phyloP scores from a whole-genome alignment of 2,329 filamentous ascomycete genomes.

The Cephalotrichum gorgonifer region DNA sequence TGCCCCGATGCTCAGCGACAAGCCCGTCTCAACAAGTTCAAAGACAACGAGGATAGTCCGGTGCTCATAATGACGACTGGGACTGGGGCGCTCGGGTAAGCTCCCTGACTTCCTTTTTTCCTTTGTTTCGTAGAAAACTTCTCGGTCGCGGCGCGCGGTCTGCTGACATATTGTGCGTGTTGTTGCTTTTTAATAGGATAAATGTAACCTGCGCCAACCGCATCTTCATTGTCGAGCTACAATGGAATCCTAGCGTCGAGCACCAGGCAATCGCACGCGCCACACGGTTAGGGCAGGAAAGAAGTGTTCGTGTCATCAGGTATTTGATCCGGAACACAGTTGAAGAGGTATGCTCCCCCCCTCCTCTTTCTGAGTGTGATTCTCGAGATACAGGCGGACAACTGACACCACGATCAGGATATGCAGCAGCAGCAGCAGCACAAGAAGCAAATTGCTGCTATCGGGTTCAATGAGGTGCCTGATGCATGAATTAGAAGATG shows the following conservation, averaged over 20 bases:
- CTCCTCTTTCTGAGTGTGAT: background rate
- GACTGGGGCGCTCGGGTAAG: conserved; percentile 38
- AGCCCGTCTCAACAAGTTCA: conserved; percentile 26
- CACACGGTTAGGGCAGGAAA: conserved; percentile 32
- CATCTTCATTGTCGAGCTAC: conserved; percentile 40
- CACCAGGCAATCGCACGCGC: conserved; percentile 39
- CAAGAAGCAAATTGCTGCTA: background rate
- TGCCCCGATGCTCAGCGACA: conserved; percentile 24
- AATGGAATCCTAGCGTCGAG: conserved; percentile 44
- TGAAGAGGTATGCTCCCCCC: conserved; percentile 25
- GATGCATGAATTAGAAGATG: no score
- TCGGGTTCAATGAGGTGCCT: background rate
- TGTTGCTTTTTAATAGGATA: conserved; percentile 21
- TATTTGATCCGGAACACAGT: conserved; percentile 32
- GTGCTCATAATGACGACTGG: conserved; percentile 43
- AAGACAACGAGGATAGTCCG: conserved; percentile 10
- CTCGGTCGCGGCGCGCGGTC: no score
- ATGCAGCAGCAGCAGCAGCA: background rate
- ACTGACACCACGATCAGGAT: background rate
- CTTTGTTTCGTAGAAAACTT: background rate
- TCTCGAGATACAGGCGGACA: background rate
- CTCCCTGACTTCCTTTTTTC: background rate
- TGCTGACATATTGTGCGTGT: background rate
- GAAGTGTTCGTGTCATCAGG: conserved; percentile 29
- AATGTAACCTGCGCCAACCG: conserved; percentile 36